Percentiles rank a stretch among this genome's conserved stretches.
Evolutionary conservation across 2,329 filamentous ascomycete species (phyloP).

Genomic region (Aspergillus persii): DNA sequence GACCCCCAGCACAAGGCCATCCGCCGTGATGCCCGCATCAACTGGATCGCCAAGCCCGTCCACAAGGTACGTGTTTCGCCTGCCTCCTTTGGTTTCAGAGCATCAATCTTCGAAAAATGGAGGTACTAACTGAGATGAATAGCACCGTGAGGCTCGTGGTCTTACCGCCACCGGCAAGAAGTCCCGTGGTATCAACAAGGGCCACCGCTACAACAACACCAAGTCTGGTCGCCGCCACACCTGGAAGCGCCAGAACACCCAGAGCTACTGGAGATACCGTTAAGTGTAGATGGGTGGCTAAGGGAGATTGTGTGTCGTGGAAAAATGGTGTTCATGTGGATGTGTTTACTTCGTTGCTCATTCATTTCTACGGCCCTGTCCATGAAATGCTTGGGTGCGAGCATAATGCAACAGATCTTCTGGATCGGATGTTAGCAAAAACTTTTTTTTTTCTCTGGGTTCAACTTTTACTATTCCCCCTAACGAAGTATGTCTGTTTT

Average conservation of each 20-base stretch:
- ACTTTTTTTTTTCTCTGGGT: conserved; percentile 27
- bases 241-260: conserved; percentile 99
- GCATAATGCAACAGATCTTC: conserved; percentile 37
- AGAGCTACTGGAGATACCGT: conserved; percentile 97
- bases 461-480: conserved; percentile 28
- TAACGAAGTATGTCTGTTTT: conserved; percentile 38
- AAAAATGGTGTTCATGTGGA: conserved; percentile 32
- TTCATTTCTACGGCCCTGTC: conserved; percentile 29
- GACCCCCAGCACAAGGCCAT: conserved; percentile 99
- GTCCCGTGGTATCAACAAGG: conserved; percentile 98
- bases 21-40: conserved; percentile 98
- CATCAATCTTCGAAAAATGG: neutral
- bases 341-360: conserved; percentile 36
- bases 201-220: conserved; percentile 99
- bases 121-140: conserved; percentile 22
- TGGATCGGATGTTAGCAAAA: conserved; percentile 40
- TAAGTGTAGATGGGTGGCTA: conserved; percentile 45
- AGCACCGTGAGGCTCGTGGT: conserved; percentile 96
- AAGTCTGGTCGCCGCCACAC: conserved; percentile 96
- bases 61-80: conserved; percentile 66
- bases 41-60: conserved; percentile 99
- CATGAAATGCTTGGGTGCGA: conserved; percentile 29
- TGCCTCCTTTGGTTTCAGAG: neutral
- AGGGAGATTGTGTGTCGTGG: conserved; percentile 29
- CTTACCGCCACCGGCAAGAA: conserved; percentile 99